A percentile compares a stretch with the other conserved stretches of the same genome.
Conservation (phyloP, 2,329 filamentous ascomycete species). For the Plenodomus lindquistii region DNA sequence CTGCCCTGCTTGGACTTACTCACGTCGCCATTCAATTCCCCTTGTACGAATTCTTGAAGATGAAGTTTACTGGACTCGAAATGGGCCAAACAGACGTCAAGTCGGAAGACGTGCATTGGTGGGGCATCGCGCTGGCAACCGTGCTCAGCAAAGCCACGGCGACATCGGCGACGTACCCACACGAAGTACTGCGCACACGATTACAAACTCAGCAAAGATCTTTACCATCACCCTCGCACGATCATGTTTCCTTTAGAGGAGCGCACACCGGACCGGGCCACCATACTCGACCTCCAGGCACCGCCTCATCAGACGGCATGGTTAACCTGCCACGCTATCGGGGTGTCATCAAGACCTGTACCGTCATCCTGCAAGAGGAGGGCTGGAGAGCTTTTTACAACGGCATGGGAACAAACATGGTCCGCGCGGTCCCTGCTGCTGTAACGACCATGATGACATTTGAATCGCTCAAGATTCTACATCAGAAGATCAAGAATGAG, state of each 20-base stretch:
- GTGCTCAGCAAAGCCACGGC: slow-evolving; percentile 94
- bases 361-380: slow-evolving; percentile 84
- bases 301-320: slow-evolving; percentile 61
- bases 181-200: slow-evolving; percentile 92
- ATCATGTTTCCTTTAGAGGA: slow-evolving; percentile 55
- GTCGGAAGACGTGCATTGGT: slow-evolving; percentile 70
- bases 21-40: slow-evolving; percentile 98
- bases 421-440: slow-evolving; percentile 90
- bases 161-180: slow-evolving; percentile 93
- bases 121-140: slow-evolving; percentile 84
- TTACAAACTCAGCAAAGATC: slow-evolving; percentile 90
- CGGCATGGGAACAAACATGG: slow-evolving; percentile 96
- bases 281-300: slow-evolving; percentile 50
- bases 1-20: slow-evolving; percentile 85
- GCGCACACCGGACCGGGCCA: slow-evolving; percentile 40
- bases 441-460: slow-evolving; percentile 98
- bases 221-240: slow-evolving; percentile 50
- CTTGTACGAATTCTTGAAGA: slow-evolving; percentile 91
- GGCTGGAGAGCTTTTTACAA: slow-evolving; percentile 97
- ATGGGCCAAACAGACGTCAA: slow-evolving; percentile 72
- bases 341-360: slow-evolving; percentile 79
- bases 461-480: slow-evolving; percentile 69
- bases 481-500: slow-evolving; percentile 57
- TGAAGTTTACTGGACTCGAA: slow-evolving; percentile 82
- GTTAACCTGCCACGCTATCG: slow-evolving; percentile 64